These are phyloP conservation scores for Schizosaccharomyces osmophilus DNA, from an alignment of 805 yeast genomes.

Conservation along the genomic window DNA sequence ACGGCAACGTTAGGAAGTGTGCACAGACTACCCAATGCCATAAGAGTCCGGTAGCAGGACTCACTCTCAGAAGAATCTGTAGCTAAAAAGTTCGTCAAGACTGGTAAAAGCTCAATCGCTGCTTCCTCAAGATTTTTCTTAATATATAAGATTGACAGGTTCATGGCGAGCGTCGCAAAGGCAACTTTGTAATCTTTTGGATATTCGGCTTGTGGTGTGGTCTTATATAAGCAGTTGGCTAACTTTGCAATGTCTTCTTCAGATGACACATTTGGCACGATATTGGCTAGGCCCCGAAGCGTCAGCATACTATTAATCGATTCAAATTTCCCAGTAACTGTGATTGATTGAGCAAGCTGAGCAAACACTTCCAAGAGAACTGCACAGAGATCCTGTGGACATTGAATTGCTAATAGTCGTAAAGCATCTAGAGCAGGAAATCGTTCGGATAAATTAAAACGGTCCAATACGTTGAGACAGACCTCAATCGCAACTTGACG, in stretches of 20 bases:
- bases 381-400: neutral
- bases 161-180: neutral
- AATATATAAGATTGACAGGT: neutral
- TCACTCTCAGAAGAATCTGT: neutral
- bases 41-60: neutral
- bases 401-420: neutral
- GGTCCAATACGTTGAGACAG: neutral
- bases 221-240: neutral
- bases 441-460: neutral
- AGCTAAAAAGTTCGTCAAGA: neutral
- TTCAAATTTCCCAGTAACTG: neutral
- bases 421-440: slow-evolving; percentile 3
- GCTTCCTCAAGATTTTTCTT: neutral
- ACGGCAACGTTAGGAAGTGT: neutral
- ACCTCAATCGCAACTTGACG: neutral
- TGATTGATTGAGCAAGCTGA: neutral
- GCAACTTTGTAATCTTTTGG: neutral
- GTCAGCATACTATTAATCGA: neutral
- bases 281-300: neutral
- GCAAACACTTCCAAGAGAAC: neutral
- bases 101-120: neutral
- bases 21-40: slow-evolving; percentile 1
- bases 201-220: neutral
- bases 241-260: neutral
- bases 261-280: neutral